Percentiles rank a stretch among this genome's conserved stretches.
phyloP scores from a whole-genome alignment of 1,139 yeast genomes.

The Hanseniaspora gamundiae region DNA sequence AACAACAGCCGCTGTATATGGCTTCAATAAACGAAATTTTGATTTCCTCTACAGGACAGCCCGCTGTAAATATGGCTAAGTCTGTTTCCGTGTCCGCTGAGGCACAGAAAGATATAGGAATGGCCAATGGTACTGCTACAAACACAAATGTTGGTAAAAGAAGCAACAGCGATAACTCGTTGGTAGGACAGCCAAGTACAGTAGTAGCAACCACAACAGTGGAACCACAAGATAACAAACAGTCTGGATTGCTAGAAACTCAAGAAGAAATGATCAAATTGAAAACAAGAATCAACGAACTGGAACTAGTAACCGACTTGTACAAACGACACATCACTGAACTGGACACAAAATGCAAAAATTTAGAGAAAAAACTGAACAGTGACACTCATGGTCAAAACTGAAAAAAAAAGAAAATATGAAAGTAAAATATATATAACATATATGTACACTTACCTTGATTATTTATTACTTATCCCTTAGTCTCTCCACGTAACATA shows the following conservation, averaged over 20 bases:
- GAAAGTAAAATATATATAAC: not conserved
- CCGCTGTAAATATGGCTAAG: not conserved
- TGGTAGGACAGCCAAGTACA: not conserved
- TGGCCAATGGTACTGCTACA: too few species aligned
- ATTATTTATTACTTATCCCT: too few species aligned
- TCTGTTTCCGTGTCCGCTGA: not conserved
- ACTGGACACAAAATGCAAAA: slow-evolving; percentile 35
- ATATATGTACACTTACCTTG: not conserved
- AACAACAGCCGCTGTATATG: slow-evolving; percentile 4
- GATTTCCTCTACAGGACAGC: not conserved
- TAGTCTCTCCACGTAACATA: slow-evolving; percentile 74
- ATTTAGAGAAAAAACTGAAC: slow-evolving; percentile 12
- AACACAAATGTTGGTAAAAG: too few species aligned
- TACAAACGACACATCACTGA: slow-evolving; percentile 74
- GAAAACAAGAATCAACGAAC: slow-evolving; percentile 71
- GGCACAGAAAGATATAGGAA: too few species aligned
- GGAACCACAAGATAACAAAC: slow-evolving; percentile 9
- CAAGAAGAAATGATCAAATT: slow-evolving; percentile 41
- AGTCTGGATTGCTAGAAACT: slow-evolving; percentile 10
- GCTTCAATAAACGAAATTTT: slow-evolving; percentile 10
- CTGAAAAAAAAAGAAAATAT: not conserved
- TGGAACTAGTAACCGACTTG: slow-evolving; percentile 80
- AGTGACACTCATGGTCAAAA: slow-evolving; percentile 15
- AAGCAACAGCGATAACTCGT: not conserved
- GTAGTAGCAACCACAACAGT: slow-evolving; percentile 15